A percentile compares a stretch with the other conserved stretches of the same genome.
Evolutionary conservation across 768 basidiomycete genomes (phyloP).

Genomic region (Hortiboletus campestris): DNA sequence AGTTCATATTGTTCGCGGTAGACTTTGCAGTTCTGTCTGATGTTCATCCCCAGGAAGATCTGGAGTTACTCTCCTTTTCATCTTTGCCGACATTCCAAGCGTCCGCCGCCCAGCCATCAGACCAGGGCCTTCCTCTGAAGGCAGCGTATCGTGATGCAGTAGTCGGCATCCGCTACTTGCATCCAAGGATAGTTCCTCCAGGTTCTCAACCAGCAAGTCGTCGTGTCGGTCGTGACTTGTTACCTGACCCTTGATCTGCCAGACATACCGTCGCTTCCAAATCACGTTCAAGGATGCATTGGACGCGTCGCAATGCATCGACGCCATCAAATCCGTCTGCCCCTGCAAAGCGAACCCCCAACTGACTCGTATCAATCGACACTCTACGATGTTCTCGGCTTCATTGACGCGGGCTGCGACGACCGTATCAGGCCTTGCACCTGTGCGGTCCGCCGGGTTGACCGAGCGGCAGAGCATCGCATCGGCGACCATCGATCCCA

Average conservation of each 20-base stretch:
- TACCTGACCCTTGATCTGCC: conserved; percentile 10
- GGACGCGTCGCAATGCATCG: conserved; percentile 56
- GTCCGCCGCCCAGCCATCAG: conserved; percentile 28
- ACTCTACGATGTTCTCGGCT: conserved; percentile 13
- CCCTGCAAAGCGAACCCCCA: conserved; percentile 65
- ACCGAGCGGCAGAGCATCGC: conserved; percentile 5
- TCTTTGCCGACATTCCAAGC: conserved; percentile 35
- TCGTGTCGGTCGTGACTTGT: not conserved
- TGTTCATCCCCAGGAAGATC: conserved; percentile 56
- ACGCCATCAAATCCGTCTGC: conserved; percentile 63
- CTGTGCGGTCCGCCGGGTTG: not conserved
- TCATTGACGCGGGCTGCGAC: conserved; percentile 21
- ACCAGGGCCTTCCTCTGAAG: conserved; percentile 69
- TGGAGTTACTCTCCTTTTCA: conserved; percentile 72
- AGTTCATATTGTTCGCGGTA: not conserved
- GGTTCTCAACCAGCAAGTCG: conserved; percentile 33
- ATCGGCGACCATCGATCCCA: not conserved
- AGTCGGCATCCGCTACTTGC: conserved; percentile 74
- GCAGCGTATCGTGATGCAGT: conserved; percentile 73
- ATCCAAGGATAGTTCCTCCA: conserved; percentile 38
- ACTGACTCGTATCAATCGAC: conserved; percentile 21
- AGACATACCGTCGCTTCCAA: conserved; percentile 77
- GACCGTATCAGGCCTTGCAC: not conserved
- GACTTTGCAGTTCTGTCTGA: not conserved
- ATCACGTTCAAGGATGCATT: conserved; percentile 56